phyloP scores from a whole-genome alignment of 441 rosid species.

The Euphorbia corollata region DNA sequence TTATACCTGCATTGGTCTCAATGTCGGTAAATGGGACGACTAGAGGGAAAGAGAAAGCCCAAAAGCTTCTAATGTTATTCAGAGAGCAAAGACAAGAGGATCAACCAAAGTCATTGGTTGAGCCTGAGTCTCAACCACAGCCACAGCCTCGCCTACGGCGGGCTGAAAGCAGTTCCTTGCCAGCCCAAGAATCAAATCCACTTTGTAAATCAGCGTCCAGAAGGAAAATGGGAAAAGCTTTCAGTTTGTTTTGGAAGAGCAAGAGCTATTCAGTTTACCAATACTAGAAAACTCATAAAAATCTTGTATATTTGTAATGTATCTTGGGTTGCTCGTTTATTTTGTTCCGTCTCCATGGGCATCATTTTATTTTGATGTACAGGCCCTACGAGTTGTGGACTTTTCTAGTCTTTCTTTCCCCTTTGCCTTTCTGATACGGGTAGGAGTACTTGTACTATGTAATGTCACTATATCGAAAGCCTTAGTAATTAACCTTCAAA shows the following conservation, averaged over 20 bases:
- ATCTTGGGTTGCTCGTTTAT: constrained; percentile 20
- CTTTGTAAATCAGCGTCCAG: constrained; percentile 63
- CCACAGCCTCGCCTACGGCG: constrained; percentile 5
- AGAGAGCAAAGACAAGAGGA: constrained; percentile 89
- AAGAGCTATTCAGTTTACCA: constrained; percentile 64
- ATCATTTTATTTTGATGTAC: constrained; percentile 32
- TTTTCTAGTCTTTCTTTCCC: background rate
- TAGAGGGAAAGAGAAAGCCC: constrained; percentile 82
- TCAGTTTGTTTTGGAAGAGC: constrained; percentile 67
- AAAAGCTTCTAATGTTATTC: constrained; percentile 79
- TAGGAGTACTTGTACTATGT: constrained; percentile 21
- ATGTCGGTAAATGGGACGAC: constrained; percentile 79
- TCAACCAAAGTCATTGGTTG: constrained; percentile 42
- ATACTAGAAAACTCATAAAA: constrained; percentile 23
- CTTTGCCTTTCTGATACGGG: constrained; percentile 14
- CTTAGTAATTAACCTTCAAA: constrained; percentile 5
- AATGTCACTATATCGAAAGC: constrained; percentile 18
- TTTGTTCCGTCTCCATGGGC: constrained; percentile 24
- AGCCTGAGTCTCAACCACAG: constrained; percentile 3
- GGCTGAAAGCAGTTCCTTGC: constrained; percentile 31
- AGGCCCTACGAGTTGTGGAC: constrained; percentile 41
- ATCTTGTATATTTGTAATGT: constrained; percentile 28
- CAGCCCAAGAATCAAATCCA: constrained; percentile 50
- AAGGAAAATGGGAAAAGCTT: constrained; percentile 56
- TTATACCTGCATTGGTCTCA: constrained; percentile 89